Conservation (phyloP, 495 filamentous ascomycete genomes). For the Sporormia fimetaria region DNA sequence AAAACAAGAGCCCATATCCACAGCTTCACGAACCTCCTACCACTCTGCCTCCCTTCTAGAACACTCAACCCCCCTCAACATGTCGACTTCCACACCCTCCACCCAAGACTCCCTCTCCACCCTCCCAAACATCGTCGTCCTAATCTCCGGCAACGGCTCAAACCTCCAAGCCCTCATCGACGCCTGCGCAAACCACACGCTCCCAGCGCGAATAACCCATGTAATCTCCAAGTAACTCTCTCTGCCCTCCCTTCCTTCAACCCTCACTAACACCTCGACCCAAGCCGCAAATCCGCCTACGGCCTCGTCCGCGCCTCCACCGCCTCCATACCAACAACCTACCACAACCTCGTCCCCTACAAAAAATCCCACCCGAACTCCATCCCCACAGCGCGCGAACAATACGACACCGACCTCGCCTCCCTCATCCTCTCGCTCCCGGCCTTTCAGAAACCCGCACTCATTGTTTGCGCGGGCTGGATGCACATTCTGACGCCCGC, state of each 20-base stretch:
- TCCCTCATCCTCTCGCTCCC: slow-evolving; percentile 51
- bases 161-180: slow-evolving; percentile 91
- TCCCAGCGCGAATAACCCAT: slow-evolving; percentile 56
- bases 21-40: too few species aligned
- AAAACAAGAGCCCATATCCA: too few species aligned
- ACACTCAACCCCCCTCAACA: not conserved
- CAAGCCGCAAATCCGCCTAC: slow-evolving; percentile 55
- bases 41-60: too few species aligned
- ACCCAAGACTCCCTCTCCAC: slow-evolving; percentile 11
- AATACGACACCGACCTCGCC: slow-evolving; percentile 74
- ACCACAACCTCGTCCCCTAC: slow-evolving; percentile 75
- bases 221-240: slow-evolving; percentile 58
- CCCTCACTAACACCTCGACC: not conserved
- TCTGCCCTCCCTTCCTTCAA: not conserved
- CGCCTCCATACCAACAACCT: slow-evolving; percentile 64
- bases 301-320: slow-evolving; percentile 61
- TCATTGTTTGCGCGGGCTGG: slow-evolving; percentile 61
- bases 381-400: slow-evolving; percentile 36
- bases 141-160: slow-evolving; percentile 71
- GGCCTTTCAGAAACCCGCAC: slow-evolving; percentile 56
- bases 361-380: slow-evolving; percentile 31
- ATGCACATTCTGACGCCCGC: slow-evolving; percentile 58
- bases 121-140: slow-evolving; percentile 50
- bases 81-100: not conserved
- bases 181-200: slow-evolving; percentile 42